Conservation (phyloP, 805 yeast species). For the Ogataea paraovalis region DNA sequence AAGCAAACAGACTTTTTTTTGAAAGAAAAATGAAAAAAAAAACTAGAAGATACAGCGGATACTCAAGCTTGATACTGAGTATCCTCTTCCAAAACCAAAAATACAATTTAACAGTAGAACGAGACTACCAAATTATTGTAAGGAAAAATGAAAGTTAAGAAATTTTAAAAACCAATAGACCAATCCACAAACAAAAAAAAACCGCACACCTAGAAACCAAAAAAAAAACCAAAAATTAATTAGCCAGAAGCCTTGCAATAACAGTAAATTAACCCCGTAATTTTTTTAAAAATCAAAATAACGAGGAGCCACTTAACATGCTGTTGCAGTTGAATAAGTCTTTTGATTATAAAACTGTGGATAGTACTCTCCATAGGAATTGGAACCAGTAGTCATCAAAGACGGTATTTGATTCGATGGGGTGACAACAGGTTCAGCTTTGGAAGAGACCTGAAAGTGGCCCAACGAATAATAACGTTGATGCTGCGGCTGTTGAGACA, state of each 20-base stretch:
- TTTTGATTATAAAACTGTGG: constrained; percentile 7
- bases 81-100: too few relatives aligned
- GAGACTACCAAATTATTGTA: too few relatives aligned
- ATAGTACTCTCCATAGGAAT: constrained; percentile 5
- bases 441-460: constrained; percentile 1
- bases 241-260: neutral
- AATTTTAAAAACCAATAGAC: too few relatives aligned
- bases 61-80: neutral
- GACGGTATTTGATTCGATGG: constrained; percentile 7
- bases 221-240: neutral
- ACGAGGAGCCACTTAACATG: constrained; percentile 12
- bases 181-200: neutral
- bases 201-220: too few relatives aligned
- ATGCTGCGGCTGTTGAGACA: constrained; percentile 2
- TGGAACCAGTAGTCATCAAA: constrained; percentile 14
- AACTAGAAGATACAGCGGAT: neutral
- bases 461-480: constrained; percentile 20
- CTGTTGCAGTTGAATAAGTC: constrained; percentile 19
- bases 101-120: too few relatives aligned
- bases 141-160: too few relatives aligned
- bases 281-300: neutral
- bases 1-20: constrained; percentile 1
- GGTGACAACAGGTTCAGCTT: neutral
- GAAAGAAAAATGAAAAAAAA: too few relatives aligned
- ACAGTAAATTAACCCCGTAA: neutral